Evolutionary conservation across 352 stramenopile species (phyloP), one percentile per base, ranked within the genome.

Genomic region (Globisporangium acanthophoron): DNA sequence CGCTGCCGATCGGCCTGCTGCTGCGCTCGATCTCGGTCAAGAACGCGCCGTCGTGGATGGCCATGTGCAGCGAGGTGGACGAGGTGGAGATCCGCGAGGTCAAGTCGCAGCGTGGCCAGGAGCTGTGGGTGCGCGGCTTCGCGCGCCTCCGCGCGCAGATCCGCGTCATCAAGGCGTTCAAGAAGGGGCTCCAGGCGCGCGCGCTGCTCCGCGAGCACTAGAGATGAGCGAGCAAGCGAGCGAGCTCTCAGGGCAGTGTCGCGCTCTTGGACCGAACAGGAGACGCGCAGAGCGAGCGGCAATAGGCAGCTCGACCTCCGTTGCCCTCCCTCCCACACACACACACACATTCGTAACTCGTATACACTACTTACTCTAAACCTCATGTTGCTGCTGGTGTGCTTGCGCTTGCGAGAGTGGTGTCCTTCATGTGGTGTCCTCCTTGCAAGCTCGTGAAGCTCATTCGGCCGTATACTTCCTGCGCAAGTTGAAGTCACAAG

Each of bases 91-190:
- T 76, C 43, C 65, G 61, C 45, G 59, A 64, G 41, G 63, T 71
- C 16, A 71, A 45, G 18, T 72, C 67, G 27, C 61, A 48, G 35
- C 72, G 66, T 43, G 74, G 75, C 16, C 69, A 85, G 61, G 71
- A 85, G 52, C 70, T 87, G 0, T 89, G 78, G 73, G 59, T 84
- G 29, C 73, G 73, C 46, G 61, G 73, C 7, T 74, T 89, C 44
- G 61, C 69, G 5, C 74, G 74, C n/a, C 58, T 87, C 51, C 73
- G 71, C 8, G 74, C 79, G 21, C 79, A 89, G 55, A 69, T 85
- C 52, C 76, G 79, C 47, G 79, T 89, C 37, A 58, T 89, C 48
- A 82, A 81, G 54, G 79, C 79, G 5, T 89, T 89, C 63, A 63
- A 80, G 65, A 84, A 81, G 59, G 73, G 66, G 7, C 59, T 87